phyloP scores from a whole-genome alignment of 2,329 filamentous ascomycete genomes.

The Leptographium lundbergii region DNA sequence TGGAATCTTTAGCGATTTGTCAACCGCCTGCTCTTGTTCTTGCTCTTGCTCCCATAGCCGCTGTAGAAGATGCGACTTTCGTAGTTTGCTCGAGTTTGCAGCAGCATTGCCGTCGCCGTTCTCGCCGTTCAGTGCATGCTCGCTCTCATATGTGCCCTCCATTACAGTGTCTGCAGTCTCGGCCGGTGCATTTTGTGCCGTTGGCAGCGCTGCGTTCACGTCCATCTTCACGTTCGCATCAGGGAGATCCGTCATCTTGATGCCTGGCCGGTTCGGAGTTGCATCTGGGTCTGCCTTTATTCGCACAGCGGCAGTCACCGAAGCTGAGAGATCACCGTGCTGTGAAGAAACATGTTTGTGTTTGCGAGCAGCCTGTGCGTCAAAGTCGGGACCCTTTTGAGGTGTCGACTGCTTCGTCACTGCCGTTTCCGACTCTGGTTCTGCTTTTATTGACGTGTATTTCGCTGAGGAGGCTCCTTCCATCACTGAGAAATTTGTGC shows the following conservation, averaged over 20 bases:
- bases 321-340: not conserved
- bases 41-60: slow-evolving; percentile 6
- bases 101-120: not conserved
- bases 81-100: not conserved
- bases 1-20: not conserved
- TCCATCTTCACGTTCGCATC: not conserved
- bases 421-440: not conserved
- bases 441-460: not conserved
- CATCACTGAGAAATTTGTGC: not conserved
- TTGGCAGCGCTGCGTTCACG: not conserved
- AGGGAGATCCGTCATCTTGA: not conserved
- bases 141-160: not conserved
- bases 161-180: not conserved
- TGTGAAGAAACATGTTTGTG: not conserved
- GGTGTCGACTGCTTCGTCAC: not conserved
- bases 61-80: slow-evolving; percentile 7
- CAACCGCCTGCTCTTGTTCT: not conserved
- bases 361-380: not conserved
- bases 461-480: not conserved
- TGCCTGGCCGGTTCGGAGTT: not conserved
- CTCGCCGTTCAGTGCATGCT: not conserved
- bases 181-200: not conserved
- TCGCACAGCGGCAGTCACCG: not conserved
- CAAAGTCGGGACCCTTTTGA: not conserved
- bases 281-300: not conserved